A percentile compares a stretch with the other conserved stretches of the same genome.
Evolutionary conservation across 495 filamentous ascomycete species (phyloP).

Genomic region (Symbiotaphrina buchneri): DNA sequence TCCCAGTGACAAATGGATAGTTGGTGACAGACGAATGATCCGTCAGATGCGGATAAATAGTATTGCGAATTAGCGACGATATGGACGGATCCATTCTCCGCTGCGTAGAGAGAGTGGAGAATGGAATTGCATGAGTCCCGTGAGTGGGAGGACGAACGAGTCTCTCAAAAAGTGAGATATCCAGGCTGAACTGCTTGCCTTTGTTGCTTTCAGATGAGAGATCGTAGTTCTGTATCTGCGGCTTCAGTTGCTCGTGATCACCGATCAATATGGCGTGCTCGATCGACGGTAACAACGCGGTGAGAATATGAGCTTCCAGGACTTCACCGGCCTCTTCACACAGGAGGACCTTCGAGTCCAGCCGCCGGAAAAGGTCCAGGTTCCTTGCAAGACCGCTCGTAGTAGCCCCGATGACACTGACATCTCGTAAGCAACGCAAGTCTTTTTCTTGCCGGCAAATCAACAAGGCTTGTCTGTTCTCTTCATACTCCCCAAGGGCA

Average conservation of each 20-base stretch:
- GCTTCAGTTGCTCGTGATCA: constrained; percentile 50
- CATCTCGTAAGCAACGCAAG: constrained; percentile 23
- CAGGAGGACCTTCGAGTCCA: constrained; percentile 44
- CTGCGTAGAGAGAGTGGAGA: constrained; percentile 37
- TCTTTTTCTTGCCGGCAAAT: constrained; percentile 23
- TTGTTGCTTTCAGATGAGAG: constrained; percentile 29
- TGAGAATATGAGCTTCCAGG: constrained; percentile 45
- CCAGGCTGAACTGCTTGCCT: constrained; percentile 33
- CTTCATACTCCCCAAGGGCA: constrained; percentile 12
- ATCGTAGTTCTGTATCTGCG: constrained; percentile 41
- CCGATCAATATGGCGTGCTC: constrained; percentile 61
- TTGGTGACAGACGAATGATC: constrained; percentile 27
- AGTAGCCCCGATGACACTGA: constrained; percentile 51
- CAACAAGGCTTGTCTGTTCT: constrained; percentile 14
- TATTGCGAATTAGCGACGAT: constrained; percentile 29
- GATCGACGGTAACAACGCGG: constrained; percentile 41
- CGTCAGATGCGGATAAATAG: constrained; percentile 39
- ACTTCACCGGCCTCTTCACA: constrained; percentile 68
- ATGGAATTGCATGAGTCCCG: constrained; percentile 19
- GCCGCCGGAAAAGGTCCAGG: constrained; percentile 30
- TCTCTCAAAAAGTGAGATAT: constrained; percentile 48
- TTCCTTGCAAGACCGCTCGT: constrained; percentile 52
- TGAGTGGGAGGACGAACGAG: constrained; percentile 23
- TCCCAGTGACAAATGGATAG: constrained; percentile 38
- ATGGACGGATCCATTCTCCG: constrained; percentile 61